Evolutionary conservation across 352 stramenopile genomes (phyloP).

Genomic region (Pythium pectinolyticum): DNA sequence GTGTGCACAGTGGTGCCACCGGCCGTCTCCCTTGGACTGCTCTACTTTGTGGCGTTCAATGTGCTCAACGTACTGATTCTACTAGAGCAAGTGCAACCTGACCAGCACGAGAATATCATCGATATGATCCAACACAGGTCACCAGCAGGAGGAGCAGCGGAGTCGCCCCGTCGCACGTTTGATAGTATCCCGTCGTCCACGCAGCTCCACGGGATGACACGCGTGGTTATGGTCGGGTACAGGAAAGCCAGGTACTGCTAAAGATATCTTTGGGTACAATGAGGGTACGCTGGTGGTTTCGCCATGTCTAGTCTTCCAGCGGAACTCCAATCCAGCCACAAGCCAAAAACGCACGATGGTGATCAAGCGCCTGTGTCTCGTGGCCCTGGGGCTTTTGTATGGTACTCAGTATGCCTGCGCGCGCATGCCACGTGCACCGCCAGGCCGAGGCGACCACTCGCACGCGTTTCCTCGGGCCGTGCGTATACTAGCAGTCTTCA

Average conservation of each 20-base stretch:
- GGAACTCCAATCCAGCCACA: neutral
- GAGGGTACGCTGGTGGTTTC: neutral
- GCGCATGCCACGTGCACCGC: neutral
- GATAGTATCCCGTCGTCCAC: slow-evolving; percentile 16
- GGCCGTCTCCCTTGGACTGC: slow-evolving; percentile 28
- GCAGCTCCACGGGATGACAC: slow-evolving; percentile 20
- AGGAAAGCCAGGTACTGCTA: slow-evolving; percentile 22
- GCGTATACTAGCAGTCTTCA: neutral
- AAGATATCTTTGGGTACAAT: slow-evolving; percentile 4
- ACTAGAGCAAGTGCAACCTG: slow-evolving; percentile 30
- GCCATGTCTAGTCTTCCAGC: neutral
- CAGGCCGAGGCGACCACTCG: neutral
- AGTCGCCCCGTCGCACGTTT: slow-evolving; percentile 14
- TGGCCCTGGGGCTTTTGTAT: neutral
- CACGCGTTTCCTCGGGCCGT: neutral
- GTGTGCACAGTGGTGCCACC: slow-evolving; percentile 38
- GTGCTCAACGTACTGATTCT: slow-evolving; percentile 59
- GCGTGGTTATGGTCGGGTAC: slow-evolving; percentile 28
- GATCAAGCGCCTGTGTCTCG: neutral
- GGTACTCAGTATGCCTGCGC: neutral
- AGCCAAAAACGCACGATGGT: slow-evolving; percentile 2
- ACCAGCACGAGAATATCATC: neutral
- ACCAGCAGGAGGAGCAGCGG: neutral
- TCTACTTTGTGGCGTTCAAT: slow-evolving; percentile 60
- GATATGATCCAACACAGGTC: neutral